phyloP scores from a whole-genome alignment of 2,329 filamentous ascomycete genomes.

The Xylaria sp. region DNA sequence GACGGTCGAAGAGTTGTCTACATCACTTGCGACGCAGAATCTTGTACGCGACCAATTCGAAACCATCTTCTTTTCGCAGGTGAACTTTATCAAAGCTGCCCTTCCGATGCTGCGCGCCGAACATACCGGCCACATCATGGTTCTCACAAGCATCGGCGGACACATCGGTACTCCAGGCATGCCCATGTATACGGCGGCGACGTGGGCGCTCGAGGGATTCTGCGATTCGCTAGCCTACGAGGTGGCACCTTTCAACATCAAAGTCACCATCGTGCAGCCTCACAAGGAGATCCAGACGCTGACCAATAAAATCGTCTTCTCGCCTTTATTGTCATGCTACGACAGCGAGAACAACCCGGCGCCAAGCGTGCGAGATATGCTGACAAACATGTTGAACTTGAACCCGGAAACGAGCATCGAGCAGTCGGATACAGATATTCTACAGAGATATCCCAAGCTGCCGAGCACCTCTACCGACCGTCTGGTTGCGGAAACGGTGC shows the following conservation, averaged over 20 bases:
- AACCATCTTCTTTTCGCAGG: slow-evolving; percentile 91
- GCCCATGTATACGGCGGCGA: slow-evolving; percentile 89
- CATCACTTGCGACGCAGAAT: slow-evolving; percentile 75
- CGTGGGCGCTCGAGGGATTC: slow-evolving; percentile 95
- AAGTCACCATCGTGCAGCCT: slow-evolving; percentile 93
- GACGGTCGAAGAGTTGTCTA: slow-evolving; percentile 88
- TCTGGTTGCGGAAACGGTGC: slow-evolving; percentile 87
- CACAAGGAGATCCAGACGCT: slow-evolving; percentile 91
- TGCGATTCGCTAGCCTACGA: slow-evolving; percentile 97
- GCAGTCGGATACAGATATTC: slow-evolving; percentile 55
- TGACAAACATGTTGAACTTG: slow-evolving; percentile 80
- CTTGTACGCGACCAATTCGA: slow-evolving; percentile 93
- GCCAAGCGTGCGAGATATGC: slow-evolving; percentile 83
- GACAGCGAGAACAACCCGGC: slow-evolving; percentile 76
- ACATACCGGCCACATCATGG: slow-evolving; percentile 87
- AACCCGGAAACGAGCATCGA: slow-evolving; percentile 72
- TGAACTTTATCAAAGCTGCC: slow-evolving; percentile 93
- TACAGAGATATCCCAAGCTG: slow-evolving; percentile 79
- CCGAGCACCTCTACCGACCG: slow-evolving; percentile 74
- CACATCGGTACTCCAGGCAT: slow-evolving; percentile 94
- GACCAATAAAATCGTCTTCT: slow-evolving; percentile 86
- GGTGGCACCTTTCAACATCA: slow-evolving; percentile 95
- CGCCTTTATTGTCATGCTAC: slow-evolving; percentile 75
- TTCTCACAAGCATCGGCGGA: slow-evolving; percentile 88
- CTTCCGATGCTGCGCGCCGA: slow-evolving; percentile 83